Base-by-base conservation (phyloP, 495 filamentous ascomycete species). In the Venustampulla echinocandica region DNA sequence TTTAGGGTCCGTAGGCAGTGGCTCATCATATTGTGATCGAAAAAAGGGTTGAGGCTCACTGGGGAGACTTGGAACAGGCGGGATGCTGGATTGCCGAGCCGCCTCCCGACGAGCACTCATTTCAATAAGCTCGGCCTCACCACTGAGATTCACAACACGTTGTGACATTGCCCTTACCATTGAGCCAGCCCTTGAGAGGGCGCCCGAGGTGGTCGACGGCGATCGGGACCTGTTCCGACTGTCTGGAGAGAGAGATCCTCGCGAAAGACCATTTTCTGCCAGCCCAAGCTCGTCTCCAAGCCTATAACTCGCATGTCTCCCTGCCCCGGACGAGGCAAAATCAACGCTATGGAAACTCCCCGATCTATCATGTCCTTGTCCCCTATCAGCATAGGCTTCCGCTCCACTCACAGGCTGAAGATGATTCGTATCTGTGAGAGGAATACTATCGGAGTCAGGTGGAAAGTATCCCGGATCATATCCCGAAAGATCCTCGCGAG, bases 91-190 rank as follows among this genome's bases (percentile, higher is more conserved):
- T 19, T 50, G 44, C 42, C 43, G n/a, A 27, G 47, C 47, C 6
- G 55, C 47, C 40, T 61, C 60, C 7, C 47, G 56, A 14, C 57
- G 56, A 25, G 61, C 59, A 35, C 46, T 63, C 27, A 24, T 24
- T 38, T 59, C 57, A 18, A 56, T 56, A 36, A 51, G 44, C 54
- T 96, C 89, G 1, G 64, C 67, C 38, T 81, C 78, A 58, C 92
- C 94, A 67, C 90, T 94, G 47, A 99, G 71, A 61, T 95, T 96
- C 57, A 97, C 92, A 46, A 99, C 88, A 63, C 92, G 88, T 65
- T 95, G 88, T 15, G 93, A 96, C 80, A 97, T 93, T 54, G 89
- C 89, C 54, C 89, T 84, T 64, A 99, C 82, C 57, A 97, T 92
- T 3, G 90, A 93, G 24, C 89, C 85, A 44, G 92, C 86, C 54